A percentile compares a stretch with the other conserved stretches of the same genome.
These are phyloP conservation scores for Naganishia sp. DNA, from an alignment of 1,284 basidiomycete genomes.

Conservation along the genomic window DNA sequence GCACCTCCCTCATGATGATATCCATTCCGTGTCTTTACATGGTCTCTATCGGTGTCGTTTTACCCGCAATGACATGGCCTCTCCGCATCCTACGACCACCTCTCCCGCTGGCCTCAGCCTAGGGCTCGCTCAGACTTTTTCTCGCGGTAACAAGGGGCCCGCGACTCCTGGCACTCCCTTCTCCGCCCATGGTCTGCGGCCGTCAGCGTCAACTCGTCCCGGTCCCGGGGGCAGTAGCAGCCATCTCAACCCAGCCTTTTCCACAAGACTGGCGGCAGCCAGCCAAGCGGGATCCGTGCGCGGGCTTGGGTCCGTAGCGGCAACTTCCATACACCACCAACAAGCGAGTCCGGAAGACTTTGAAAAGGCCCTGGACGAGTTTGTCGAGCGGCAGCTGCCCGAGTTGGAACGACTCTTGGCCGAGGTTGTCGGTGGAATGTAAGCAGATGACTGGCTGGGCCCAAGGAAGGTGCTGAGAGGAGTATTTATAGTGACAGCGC, in stretches of 20 bases:
- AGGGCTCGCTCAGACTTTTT: neutral
- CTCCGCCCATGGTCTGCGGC: neutral
- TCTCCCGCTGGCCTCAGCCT: constrained; percentile 7
- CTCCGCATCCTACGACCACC: constrained; percentile 1
- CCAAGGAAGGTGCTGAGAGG: neutral
- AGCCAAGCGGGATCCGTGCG: constrained; percentile 14
- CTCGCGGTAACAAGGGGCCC: neutral
- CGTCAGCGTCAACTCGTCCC: constrained; percentile 1
- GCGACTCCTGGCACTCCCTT: neutral
- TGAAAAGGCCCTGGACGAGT: constrained; percentile 25
- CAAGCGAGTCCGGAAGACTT: constrained; percentile 19
- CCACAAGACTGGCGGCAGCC: neutral
- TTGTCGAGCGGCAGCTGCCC: constrained; percentile 15
- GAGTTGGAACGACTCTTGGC: constrained; percentile 11
- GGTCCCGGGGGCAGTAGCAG: constrained; percentile 12
- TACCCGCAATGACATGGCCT: constrained; percentile 20
- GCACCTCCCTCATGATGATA: too few species aligned
- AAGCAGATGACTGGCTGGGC: neutral
- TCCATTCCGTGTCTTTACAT: too few species aligned
- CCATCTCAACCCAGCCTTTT: constrained; percentile 14
- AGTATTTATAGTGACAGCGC: constrained; percentile 6
- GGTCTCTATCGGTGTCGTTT: neutral
- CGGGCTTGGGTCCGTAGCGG: constrained; percentile 5
- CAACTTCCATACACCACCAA: constrained; percentile 4
- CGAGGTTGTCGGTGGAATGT: constrained; percentile 22